Evolutionary conservation across 495 filamentous ascomycete species (phyloP).

Genomic region (Durotheca rogersii): DNA sequence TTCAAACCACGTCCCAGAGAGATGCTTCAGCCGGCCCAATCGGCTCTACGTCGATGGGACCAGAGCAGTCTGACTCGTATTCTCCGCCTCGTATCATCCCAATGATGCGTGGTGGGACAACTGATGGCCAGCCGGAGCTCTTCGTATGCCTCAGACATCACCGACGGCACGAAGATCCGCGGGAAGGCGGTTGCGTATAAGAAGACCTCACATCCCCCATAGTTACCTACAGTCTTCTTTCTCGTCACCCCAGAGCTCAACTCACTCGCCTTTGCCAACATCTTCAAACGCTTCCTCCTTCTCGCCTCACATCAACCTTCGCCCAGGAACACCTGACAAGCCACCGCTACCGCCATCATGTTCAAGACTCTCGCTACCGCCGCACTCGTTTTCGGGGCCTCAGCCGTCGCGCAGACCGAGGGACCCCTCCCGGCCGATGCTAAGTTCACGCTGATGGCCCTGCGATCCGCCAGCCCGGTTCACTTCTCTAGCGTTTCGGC

Average conservation of each 20-base stretch:
- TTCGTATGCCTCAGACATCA: not conserved
- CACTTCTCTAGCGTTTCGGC: slow-evolving; percentile 48
- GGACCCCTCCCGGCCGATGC: slow-evolving; percentile 3
- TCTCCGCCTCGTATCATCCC: not conserved
- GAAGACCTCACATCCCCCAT: not conserved
- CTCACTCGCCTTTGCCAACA: not conserved
- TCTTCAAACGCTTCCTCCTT: slow-evolving; percentile 1
- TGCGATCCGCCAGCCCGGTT: slow-evolving; percentile 48
- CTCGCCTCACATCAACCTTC: slow-evolving; percentile 16
- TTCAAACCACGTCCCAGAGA: slow-evolving; percentile 5
- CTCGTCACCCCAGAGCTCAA: not conserved
- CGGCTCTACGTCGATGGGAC: too few species aligned
- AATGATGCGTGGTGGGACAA: not conserved
- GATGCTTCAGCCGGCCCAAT: slow-evolving; percentile 4
- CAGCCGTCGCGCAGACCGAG: slow-evolving; percentile 5
- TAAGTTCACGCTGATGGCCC: slow-evolving; percentile 49
- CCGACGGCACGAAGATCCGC: too few species aligned
- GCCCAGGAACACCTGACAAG: not conserved
- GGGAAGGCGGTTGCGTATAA: too few species aligned
- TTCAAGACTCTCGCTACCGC: slow-evolving; percentile 8
- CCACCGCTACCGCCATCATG: slow-evolving; percentile 5
- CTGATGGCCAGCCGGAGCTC: not conserved
- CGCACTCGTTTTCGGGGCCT: slow-evolving; percentile 5
- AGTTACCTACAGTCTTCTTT: not conserved
- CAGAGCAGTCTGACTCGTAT: not conserved